Evolutionary conservation across 164 flowering plant genomes (phyloP), one percentile per base, ranked within the genome.

Genomic region (Aristolochia contorta): DNA sequence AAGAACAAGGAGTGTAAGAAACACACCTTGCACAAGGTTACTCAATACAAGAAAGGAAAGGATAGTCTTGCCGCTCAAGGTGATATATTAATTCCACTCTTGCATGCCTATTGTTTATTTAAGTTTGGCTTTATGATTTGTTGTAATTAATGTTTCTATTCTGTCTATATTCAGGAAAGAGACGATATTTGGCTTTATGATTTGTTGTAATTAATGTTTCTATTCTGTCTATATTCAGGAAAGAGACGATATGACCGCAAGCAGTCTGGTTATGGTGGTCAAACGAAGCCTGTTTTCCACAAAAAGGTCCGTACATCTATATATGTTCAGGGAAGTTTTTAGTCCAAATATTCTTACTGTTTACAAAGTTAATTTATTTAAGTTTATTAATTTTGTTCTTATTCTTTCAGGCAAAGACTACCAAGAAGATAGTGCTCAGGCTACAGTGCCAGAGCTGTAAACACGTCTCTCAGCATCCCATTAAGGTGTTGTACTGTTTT

Each of bases 371-470:
- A 10, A 19, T 18, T 49, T 49, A 19, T 49, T 18, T 6, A 49
- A 20, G 6, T 4, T 12, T 10, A 23, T 23, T 23, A 20, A 32
- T 14, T 27, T 6, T 64, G 12, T 9, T 47, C 45, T 43, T 18
- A n/a, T 22, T 43, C 43, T 52, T 27, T 8, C 52, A 66, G 69
- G 69, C 69, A 4, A 66, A 66, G 24, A 66, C 69, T 19, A 66
- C 69, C 0, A 59, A 66, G 47, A 66, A 66, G 58, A 66, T 66
- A 52, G 69, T 66, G 58, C 51, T 66, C 19, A 66, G 69, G 69
- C 62, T 65, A 32, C 68, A 65, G 47, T 65, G 68, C 62, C 68
- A 65, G 57, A 65, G 68, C 43, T 65, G 68, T 57, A 65, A 65
- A 30, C 68, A 65, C 58, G 68, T 65, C 6, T 65, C 68, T n/a